Evolutionary conservation across 2,329 filamentous ascomycete genomes (phyloP), one percentile per base, ranked within the genome.

Genomic region (Pseudopyrenochaeta lycopersici): DNA sequence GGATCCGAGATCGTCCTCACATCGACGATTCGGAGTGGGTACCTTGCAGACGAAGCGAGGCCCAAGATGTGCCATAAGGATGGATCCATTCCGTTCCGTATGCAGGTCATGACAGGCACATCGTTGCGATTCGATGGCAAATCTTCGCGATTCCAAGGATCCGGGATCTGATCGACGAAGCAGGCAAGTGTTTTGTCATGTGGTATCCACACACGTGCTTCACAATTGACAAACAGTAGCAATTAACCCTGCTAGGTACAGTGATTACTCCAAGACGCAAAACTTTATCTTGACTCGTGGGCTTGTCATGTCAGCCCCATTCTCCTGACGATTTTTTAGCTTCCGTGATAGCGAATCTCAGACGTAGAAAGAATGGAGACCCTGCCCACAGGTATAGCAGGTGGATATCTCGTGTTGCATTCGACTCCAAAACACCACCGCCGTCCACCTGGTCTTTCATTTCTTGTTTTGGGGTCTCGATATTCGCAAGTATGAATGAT

Each of bases 241-340:
- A 20, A 7, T 30, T 11, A 23, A 30, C 40, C 40, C 20, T 39
- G 20, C 14, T 39, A 4, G 17, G 20, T 14, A 21, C 7, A 20
- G 35, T 17, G 30, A 15, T 21, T 20, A 42, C 18, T 21, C 49
- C 18, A 47, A 36, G 48, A 27, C 20, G 12, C 47, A 10, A 52
- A 67, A 66, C 61, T 43, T 56, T 64, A 52, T 57, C 21, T 46
- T 56, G 62, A 64, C 57, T 66, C 62, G 52, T 56, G 52, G 18
- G 39, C 48, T 45, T 62, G 38, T 49, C 50, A 43, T 31, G 27
- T 52, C 35, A 48, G 48, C 42, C 48, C 51, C 56, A 40, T 44
- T 62, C 60, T 62, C 56, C 60, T 65, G 60, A 58, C 54, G 9
- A 27, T 44, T 21, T 43, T 38, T 33, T 52, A 53, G 57, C 52